phyloP scores from a whole-genome alignment of 257 asterid species.

The Asclepias syriaca region DNA sequence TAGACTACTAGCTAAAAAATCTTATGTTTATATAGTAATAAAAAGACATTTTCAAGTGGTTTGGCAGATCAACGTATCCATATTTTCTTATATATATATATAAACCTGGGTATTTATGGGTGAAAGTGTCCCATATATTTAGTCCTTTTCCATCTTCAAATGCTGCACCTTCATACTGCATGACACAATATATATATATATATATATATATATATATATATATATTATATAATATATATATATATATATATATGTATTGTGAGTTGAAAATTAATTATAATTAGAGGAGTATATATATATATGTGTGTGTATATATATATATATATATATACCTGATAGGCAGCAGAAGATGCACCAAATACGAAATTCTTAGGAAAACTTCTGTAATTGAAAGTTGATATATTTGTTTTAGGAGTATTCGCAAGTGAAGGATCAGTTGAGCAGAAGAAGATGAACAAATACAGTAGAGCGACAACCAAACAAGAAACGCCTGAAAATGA shows the following conservation, averaged over 20 bases:
- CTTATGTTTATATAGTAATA: too few species aligned
- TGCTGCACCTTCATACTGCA: conserved; percentile 21
- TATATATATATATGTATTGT: too few species aligned
- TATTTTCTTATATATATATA: too few species aligned
- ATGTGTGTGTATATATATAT: too few species aligned
- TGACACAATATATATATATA: too few species aligned
- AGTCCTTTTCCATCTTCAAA: conserved; percentile 20
- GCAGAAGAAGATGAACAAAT: conserved; percentile 1
- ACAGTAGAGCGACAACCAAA: background rate
- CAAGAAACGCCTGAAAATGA: background rate
- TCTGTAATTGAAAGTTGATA: conserved; percentile 5
- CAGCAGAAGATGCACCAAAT: conserved; percentile 24
- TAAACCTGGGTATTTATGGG: conserved; percentile 14
- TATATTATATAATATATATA: too few species aligned
- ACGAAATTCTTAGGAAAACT: conserved; percentile 17
- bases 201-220: too few species aligned
- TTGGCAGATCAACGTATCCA: too few species aligned
- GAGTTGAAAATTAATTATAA: too few species aligned
- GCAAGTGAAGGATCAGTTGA: background rate
- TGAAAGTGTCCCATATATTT: conserved; percentile 23
- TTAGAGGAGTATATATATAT: background rate
- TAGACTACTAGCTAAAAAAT: too few species aligned
- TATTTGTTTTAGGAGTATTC: background rate
- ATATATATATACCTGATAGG: conserved; percentile 17
- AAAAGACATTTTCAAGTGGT: too few species aligned